These are phyloP conservation scores for Penicillium sclerotigenum DNA, from an alignment of 2,329 filamentous ascomycete species.

Conservation along the genomic window DNA sequence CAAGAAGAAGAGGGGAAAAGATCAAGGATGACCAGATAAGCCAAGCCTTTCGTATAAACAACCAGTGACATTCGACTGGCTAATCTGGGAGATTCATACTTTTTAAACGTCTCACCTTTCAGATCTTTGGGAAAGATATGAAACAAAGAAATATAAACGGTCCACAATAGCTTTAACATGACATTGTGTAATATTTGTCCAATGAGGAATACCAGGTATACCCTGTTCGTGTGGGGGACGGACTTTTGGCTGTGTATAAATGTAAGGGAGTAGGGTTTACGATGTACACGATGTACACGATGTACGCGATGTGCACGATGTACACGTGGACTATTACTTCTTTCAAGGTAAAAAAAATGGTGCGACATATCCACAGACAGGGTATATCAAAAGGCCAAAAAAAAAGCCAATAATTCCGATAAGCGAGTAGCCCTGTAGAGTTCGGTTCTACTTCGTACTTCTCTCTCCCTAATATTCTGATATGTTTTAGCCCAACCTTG, in stretches of 20 bases:
- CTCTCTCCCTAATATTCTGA: too few relatives aligned
- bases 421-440: too few relatives aligned
- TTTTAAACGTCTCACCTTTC: neutral
- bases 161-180: neutral
- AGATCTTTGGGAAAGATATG: neutral
- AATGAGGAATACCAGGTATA: neutral
- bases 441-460: too few relatives aligned
- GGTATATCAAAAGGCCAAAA: neutral
- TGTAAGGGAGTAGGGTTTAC: too few relatives aligned
- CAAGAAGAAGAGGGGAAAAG: neutral
- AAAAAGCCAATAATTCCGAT: neutral
- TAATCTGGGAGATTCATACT: conserved; percentile 6
- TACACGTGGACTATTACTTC: neutral
- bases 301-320: too few relatives aligned
- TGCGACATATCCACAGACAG: neutral
- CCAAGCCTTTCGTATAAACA: neutral
- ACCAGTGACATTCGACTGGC: conserved; percentile 12
- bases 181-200: neutral
- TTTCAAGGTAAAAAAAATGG: neutral
- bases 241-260: too few relatives aligned
- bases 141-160: neutral
- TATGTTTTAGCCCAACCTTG: too few relatives aligned
- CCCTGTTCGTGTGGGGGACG: too few relatives aligned
- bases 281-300: neutral
- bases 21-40: conserved; percentile 10